These are phyloP conservation scores for Arxiozyma bovina DNA, from an alignment of 1,139 yeast species.

Conservation along the genomic window DNA sequence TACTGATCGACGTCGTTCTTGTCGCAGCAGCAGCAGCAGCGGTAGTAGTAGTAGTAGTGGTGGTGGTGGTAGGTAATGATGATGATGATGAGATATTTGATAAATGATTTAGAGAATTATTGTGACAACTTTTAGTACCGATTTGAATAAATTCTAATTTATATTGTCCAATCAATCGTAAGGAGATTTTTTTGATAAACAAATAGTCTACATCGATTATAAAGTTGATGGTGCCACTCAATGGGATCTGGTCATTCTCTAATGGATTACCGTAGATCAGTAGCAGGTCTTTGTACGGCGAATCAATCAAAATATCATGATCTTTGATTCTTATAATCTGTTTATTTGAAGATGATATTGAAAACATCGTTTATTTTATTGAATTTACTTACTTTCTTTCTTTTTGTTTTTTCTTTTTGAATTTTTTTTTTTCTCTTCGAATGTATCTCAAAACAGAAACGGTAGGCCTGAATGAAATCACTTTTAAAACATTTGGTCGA, in stretches of 20 bases:
- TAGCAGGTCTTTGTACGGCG: slow-evolving; percentile 47
- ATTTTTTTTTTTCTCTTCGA: no score
- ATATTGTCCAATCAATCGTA: slow-evolving; percentile 46
- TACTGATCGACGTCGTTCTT: no score
- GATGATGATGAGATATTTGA: slow-evolving; percentile 40
- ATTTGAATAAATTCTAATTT: slow-evolving; percentile 46
- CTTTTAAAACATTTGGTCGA: no score
- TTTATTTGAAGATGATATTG: background rate
- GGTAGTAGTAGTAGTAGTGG: no score
- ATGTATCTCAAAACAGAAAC: no score
- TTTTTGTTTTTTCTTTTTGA: no score
- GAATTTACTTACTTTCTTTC: no score
- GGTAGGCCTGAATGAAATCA: no score
- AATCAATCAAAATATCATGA: slow-evolving; percentile 35
- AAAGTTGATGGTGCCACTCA: slow-evolving; percentile 51
- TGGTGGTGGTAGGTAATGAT: no score
- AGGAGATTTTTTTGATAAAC: slow-evolving; percentile 38
- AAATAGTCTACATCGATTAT: slow-evolving; percentile 43
- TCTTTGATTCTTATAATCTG: background rate
- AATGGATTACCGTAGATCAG: slow-evolving; percentile 49
- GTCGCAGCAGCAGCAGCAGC: no score
- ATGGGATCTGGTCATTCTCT: slow-evolving; percentile 46
- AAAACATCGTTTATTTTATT: background rate
- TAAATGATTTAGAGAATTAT: slow-evolving; percentile 32
- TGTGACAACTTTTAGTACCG: slow-evolving; percentile 29